Conservation (phyloP, 176 grass and related monocot genomes). For the Melocanna baccifera region DNA sequence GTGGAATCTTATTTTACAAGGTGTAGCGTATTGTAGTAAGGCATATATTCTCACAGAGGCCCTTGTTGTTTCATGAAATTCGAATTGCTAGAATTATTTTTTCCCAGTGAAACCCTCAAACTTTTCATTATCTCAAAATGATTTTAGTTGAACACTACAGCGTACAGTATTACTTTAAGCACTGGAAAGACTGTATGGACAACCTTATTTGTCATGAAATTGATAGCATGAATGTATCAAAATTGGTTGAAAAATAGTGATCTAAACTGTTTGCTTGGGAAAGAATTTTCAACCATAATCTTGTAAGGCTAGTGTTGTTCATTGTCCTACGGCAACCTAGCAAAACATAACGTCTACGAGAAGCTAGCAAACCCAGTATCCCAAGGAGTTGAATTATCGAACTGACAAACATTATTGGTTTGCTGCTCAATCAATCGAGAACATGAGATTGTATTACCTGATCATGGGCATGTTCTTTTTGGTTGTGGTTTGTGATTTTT, state of each 20-base stretch:
- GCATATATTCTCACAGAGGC: neutral
- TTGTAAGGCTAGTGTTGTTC: neutral
- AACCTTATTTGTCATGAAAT: neutral
- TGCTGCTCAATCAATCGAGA: neutral
- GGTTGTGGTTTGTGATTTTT: too few relatives aligned
- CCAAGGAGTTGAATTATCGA: neutral
- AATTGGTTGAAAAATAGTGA: neutral
- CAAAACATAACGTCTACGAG: neutral
- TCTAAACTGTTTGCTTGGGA: neutral
- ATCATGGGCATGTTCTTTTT: too few relatives aligned
- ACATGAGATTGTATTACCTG: neutral
- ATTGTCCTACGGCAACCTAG: neutral
- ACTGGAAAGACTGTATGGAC: neutral
- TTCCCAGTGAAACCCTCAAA: neutral
- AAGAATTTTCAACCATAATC: neutral
- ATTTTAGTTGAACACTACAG: neutral
- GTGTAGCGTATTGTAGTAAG: neutral
- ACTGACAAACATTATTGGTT: neutral
- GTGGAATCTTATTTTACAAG: slow-evolving; percentile 8
- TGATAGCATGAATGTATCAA: neutral
- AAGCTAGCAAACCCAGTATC: neutral
- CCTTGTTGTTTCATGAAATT: neutral
- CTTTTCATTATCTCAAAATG: neutral
- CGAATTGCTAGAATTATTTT: neutral
- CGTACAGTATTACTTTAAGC: neutral